Evolutionary conservation across 305 asterid genomes (phyloP).

Genomic region (Lippia alba): DNA sequence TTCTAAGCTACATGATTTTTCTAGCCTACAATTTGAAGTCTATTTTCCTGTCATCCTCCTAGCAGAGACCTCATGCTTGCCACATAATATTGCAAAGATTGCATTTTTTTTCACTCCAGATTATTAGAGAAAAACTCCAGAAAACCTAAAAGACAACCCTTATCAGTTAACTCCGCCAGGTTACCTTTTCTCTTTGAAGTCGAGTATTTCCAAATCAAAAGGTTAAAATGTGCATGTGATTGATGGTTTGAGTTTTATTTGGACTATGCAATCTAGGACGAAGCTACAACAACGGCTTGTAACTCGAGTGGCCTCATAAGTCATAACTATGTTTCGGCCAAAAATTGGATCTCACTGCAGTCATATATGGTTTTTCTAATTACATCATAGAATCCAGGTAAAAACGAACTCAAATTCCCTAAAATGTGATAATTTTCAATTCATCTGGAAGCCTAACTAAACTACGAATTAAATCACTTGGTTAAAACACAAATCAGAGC

Average conservation of each 20-base stretch:
- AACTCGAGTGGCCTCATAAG: no score
- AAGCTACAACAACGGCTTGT: not conserved
- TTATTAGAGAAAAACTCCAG: not conserved
- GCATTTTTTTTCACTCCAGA: not conserved
- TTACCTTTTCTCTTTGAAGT: not conserved
- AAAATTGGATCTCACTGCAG: no score
- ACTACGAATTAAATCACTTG: slow-evolving; percentile 8
- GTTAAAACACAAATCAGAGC: slow-evolving; percentile 4
- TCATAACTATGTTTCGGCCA: no score
- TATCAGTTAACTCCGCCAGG: not conserved
- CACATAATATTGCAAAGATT: not conserved
- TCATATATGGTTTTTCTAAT: not conserved
- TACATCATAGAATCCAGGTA: not conserved
- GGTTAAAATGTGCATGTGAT: not conserved
- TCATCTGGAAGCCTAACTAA: not conserved
- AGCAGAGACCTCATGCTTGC: not conserved
- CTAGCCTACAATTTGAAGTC: not conserved
- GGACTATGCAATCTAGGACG: not conserved
- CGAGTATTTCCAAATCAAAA: not conserved
- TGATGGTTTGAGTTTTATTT: not conserved
- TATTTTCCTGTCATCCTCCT: not conserved
- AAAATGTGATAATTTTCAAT: not conserved
- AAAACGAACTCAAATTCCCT: not conserved
- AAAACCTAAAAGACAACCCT: not conserved
- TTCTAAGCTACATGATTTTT: not conserved